A percentile compares a stretch with the other conserved stretches of the same genome.
Conservation (phyloP, 441 rosid species). For the Mallotus repandus region DNA sequence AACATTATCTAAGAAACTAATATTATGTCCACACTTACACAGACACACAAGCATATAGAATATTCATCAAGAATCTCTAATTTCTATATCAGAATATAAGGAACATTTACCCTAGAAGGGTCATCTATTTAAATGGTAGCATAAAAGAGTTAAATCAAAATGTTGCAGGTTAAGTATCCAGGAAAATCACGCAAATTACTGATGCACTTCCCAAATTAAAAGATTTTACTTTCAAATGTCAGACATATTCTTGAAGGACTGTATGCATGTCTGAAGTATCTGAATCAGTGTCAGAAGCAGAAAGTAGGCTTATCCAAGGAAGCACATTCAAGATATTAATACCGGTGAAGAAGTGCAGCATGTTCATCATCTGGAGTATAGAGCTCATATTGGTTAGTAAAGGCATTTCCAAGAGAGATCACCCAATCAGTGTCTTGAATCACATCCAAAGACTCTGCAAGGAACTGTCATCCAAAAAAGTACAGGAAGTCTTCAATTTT, state of each 20-base stretch:
- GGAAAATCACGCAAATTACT: not conserved
- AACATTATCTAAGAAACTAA: not conserved
- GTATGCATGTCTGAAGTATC: not conserved
- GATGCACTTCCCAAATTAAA: not conserved
- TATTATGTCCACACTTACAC: not conserved
- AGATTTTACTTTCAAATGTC: constrained; percentile 1
- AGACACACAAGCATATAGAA: not conserved
- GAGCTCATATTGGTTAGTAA: constrained; percentile 77
- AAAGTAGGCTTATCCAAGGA: not conserved
- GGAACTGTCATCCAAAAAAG: constrained; percentile 60
- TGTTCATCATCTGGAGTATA: constrained; percentile 85
- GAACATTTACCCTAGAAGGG: not conserved
- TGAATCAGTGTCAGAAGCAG: not conserved
- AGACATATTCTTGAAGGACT: not conserved
- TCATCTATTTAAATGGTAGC: not conserved
- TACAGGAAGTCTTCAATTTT: not conserved
- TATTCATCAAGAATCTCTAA: not conserved
- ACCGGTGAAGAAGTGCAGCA: constrained; percentile 95
- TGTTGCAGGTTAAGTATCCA: not conserved
- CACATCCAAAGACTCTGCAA: constrained; percentile 97
- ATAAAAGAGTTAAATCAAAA: not conserved
- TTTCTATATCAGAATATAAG: not conserved
- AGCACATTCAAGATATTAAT: constrained; percentile 23
- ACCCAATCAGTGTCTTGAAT: constrained; percentile 87
- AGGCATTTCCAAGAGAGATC: constrained; percentile 88